Percentiles rank a stretch among this genome's conserved stretches.
Evolutionary conservation across 1,139 yeast species (phyloP).

Genomic region (Eremothecium gossypii): DNA sequence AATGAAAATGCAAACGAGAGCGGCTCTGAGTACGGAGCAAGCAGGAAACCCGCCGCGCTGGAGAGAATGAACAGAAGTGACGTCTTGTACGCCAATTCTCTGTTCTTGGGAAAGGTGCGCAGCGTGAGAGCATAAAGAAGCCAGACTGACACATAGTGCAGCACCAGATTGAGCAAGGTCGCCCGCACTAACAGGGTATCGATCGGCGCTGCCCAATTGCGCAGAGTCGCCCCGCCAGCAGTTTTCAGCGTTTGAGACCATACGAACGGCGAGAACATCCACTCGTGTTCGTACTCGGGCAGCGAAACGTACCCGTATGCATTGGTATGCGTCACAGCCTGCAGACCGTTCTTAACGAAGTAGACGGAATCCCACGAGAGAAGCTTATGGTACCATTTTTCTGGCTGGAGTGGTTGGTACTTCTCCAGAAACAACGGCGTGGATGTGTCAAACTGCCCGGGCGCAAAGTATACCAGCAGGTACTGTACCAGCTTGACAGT

Average conservation of each 20-base stretch:
- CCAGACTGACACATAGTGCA: slow-evolving; percentile 44
- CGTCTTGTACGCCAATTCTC: slow-evolving; percentile 20
- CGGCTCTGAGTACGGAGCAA: slow-evolving; percentile 73
- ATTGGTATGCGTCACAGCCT: background rate
- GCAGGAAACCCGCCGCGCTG: slow-evolving; percentile 76
- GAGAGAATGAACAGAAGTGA: slow-evolving; percentile 48
- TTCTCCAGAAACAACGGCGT: slow-evolving; percentile 30
- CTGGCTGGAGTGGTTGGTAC: slow-evolving; percentile 4
- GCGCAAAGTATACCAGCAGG: slow-evolving; percentile 33
- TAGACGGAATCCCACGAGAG: slow-evolving; percentile 84
- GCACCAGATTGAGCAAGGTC: slow-evolving; percentile 40
- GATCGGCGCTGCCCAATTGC: slow-evolving; percentile 3
- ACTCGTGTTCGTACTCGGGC: slow-evolving; percentile 69
- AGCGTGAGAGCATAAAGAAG: slow-evolving; percentile 45
- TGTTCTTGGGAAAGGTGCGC: slow-evolving; percentile 27
- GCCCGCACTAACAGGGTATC: slow-evolving; percentile 37
- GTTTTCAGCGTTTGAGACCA: slow-evolving; percentile 53
- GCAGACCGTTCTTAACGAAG: slow-evolving; percentile 38
- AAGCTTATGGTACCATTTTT: slow-evolving; percentile 37
- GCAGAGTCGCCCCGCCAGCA: background rate
- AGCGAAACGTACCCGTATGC: slow-evolving; percentile 31
- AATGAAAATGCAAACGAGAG: slow-evolving; percentile 57
- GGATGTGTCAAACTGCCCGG: slow-evolving; percentile 43
- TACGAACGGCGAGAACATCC: slow-evolving; percentile 65
- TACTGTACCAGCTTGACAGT: slow-evolving; percentile 34